Base-by-base conservation (phyloP, 768 basidiomycete genomes). In the Lactarius quietus region DNA sequence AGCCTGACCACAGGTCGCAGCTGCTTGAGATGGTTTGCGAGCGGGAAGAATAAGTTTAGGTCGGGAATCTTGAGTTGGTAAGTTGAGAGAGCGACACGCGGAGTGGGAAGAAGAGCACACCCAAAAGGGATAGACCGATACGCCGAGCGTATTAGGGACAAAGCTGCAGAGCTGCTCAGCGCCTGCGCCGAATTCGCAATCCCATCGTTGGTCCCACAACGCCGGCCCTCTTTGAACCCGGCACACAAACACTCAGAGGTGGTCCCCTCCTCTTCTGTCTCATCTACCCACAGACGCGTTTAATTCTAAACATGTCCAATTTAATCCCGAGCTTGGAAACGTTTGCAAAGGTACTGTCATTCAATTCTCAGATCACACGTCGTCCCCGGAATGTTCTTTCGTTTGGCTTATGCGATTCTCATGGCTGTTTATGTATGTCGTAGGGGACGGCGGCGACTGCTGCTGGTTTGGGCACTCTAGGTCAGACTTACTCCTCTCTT, bases 261-360 rank as follows among this genome's bases (percentile, higher is more conserved):
- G 23, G 48, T 28, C 6, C 23, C 26, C 15, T 14, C 14, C 6
- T 51, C 48, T 15, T 15, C 26, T 26, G 48, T 51, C 48, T 28
- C 48, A 41, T 15, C 1, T 15, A 41, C 6, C 39, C 15, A 33
- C 39, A 51, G 48, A 51, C 48, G 48, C 48, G 48, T 26, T 15
- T 51, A 17, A 51, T 7, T 26, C 45, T 12, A 26, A 62, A 38
- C 35, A 80, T 81, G 78, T 77, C 78, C 39, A 73, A 72, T 61
- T 73, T 78, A 41, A 62, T 82, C 20, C 81, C 82, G 3, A 76
- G 78, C 7, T 38, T 83, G 33, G 79, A 82, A 63, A 71, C 71
- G 57, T 78, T 83, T 56, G 81, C 79, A 45, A 83, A 83, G 75
- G 81, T 79, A 62, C 45, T 72, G 23, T 63, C 64, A 17, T 48